These are phyloP conservation scores for Viola pubescens DNA, from an alignment of 441 rosid species.

Conservation along the genomic window DNA sequence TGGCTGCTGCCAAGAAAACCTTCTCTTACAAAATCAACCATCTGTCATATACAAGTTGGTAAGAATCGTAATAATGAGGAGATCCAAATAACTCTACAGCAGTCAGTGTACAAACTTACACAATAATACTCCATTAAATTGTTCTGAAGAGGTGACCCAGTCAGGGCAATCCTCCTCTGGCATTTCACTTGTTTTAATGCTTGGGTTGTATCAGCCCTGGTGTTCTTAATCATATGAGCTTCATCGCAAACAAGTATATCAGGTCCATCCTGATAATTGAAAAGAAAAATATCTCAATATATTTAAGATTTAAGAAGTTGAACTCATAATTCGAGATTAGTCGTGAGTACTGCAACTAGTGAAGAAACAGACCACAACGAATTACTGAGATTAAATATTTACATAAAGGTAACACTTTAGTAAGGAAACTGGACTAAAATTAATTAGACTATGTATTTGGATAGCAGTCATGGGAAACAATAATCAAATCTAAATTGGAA, in stretches of 20 bases:
- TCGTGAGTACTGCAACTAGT: slow-evolving; percentile 6
- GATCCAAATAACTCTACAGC: slow-evolving; percentile 5
- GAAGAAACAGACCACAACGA: neutral
- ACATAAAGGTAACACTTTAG: too few species aligned
- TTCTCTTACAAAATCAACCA: slow-evolving; percentile 99
- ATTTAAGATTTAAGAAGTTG: neutral
- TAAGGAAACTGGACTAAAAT: too few species aligned
- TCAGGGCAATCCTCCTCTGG: slow-evolving; percentile 98
- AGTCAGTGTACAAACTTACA: slow-evolving; percentile 45
- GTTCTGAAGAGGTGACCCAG: slow-evolving; percentile 99
- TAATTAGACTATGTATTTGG: too few species aligned
- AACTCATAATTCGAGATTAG: neutral
- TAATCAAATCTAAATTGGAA: too few species aligned
- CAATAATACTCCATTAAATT: slow-evolving; percentile 99
- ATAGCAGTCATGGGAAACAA: too few species aligned
- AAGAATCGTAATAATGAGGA: slow-evolving; percentile 14
- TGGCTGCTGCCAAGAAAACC: slow-evolving; percentile 99
- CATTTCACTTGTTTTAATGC: slow-evolving; percentile 92
- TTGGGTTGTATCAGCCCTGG: slow-evolving; percentile 96
- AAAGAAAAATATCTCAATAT: slow-evolving; percentile 14
- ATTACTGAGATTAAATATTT: neutral
- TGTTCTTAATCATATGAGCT: slow-evolving; percentile 96
- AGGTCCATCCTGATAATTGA: slow-evolving; percentile 78
- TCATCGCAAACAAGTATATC: slow-evolving; percentile 99
- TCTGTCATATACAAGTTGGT: slow-evolving; percentile 46